Evolutionary conservation across 768 basidiomycete genomes (phyloP).

Genomic region (Mycena capillaripes): DNA sequence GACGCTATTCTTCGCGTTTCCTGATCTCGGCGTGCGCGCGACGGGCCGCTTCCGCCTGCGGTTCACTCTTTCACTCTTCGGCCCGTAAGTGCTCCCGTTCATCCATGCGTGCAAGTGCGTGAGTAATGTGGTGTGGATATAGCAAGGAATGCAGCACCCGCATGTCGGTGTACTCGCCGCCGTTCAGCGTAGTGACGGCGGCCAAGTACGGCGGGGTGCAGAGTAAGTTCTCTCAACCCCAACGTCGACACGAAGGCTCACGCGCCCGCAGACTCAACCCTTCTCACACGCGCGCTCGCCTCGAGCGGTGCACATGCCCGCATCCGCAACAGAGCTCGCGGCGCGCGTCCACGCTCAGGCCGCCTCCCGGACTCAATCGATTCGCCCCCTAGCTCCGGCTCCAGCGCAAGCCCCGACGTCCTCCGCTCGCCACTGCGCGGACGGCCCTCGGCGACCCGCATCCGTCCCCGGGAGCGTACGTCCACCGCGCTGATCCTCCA

Average conservation of each 20-base stretch:
- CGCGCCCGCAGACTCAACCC: background rate
- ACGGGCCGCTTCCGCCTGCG: background rate
- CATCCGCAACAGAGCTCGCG: background rate
- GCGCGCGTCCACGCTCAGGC: background rate
- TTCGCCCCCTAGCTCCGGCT: background rate
- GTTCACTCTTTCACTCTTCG: background rate
- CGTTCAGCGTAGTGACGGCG: constrained; percentile 4
- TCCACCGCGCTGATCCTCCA: background rate
- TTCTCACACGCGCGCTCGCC: background rate
- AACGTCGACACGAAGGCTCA: background rate
- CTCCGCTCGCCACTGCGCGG: background rate
- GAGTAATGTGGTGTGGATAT: background rate
- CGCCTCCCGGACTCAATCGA: too few species aligned
- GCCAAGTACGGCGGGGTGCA: constrained; percentile 6
- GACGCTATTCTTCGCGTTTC: constrained; percentile 6
- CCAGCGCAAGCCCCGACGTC: background rate
- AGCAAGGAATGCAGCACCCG: background rate
- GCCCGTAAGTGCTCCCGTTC: background rate
- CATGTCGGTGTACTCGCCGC: background rate
- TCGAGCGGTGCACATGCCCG: background rate
- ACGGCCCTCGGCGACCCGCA: background rate
- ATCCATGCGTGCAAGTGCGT: too few species aligned
- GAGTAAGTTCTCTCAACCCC: background rate
- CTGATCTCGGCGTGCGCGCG: constrained; percentile 13
- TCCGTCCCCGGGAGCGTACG: background rate